Conservation (phyloP, 2,329 filamentous ascomycete species). For the Venturia effusa region DNA sequence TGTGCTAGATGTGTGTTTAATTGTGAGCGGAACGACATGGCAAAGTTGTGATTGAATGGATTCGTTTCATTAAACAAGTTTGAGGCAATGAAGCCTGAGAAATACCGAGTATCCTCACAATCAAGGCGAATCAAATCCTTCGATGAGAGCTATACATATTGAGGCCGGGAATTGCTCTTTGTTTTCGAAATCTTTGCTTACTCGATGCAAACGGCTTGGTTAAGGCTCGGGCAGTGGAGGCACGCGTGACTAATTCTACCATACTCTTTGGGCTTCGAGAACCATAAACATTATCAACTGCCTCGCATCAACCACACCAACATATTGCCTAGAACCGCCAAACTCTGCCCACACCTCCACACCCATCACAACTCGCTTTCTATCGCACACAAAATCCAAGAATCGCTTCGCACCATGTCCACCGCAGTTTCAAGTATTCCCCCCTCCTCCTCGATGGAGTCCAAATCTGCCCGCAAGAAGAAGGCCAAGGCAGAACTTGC, state of each 20-base stretch:
- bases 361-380: background rate
- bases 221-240: background rate
- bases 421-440: slow-evolving; percentile 3
- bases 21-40: too few species aligned
- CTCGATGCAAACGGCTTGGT: background rate
- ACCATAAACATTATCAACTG: background rate
- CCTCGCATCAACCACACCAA: background rate
- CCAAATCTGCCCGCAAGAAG: slow-evolving; percentile 44
- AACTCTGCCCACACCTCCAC: background rate
- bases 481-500: slow-evolving; percentile 33
- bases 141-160: too few species aligned
- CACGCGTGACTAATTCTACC: background rate
- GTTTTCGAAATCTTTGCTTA: background rate
- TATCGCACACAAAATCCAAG: background rate
- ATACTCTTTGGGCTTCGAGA: background rate
- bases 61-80: too few species aligned
- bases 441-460: slow-evolving; percentile 14
- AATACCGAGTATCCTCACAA: too few species aligned
- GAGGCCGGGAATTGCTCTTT: too few species aligned
- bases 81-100: too few species aligned
- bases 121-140: too few species aligned
- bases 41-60: too few species aligned
- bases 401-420: background rate
- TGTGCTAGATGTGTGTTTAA: background rate
- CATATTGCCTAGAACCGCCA: background rate